Base-by-base conservation (phyloP, 129 eudicot genomes). In the Chrysanthemum seticuspe region DNA sequence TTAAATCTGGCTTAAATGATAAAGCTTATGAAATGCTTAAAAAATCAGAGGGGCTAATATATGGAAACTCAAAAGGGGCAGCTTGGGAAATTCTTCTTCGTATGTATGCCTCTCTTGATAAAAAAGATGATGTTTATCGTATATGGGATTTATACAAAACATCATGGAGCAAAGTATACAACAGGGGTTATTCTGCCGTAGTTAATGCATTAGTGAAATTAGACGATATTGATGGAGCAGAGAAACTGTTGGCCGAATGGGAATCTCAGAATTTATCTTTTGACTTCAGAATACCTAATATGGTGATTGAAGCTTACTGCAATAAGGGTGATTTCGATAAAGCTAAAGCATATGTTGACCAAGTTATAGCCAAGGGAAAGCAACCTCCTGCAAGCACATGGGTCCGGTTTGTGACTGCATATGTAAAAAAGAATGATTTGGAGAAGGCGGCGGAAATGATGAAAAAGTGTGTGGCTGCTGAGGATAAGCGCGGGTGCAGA, bases 231-330 rank as follows among this genome's bases (percentile, higher is more conserved):
- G 87, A 86, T 65, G 92, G 87, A 18, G 82, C 80, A 0, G 88
- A 86, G 77, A 79, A 82, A 68, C 64, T 91, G 9, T 68, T 88
- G 64, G 77, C 72, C 44, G 96, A 88, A 70, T 86, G 93, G 92
- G 87, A 84, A 79, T 62, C 66, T 5, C 64, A 80, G 34, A 74
- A 70, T 4, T 67, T 83, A 47, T 56, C 80, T 12, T 84, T 56
- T 62, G 91, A 86, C 72, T 80, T 91, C 36, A 74, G 92, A 19
- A 73, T 85, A 15, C 86, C 88, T 56, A 81, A 88, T 63, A 67
- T 70, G 76, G 45, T 88, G 73, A 74, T 88, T 51, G 71, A 60
- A 13, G 78, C 74, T 27, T 91, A 82, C 52, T 78, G 85, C 65
- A 59, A 56, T 48, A 65, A 72, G 63, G 88, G 85, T 40, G 61